Evolutionary conservation across 2,329 filamentous ascomycete species (phyloP), one percentile per base, ranked within the genome.

Genomic region (Exophiala aquamarina): DNA sequence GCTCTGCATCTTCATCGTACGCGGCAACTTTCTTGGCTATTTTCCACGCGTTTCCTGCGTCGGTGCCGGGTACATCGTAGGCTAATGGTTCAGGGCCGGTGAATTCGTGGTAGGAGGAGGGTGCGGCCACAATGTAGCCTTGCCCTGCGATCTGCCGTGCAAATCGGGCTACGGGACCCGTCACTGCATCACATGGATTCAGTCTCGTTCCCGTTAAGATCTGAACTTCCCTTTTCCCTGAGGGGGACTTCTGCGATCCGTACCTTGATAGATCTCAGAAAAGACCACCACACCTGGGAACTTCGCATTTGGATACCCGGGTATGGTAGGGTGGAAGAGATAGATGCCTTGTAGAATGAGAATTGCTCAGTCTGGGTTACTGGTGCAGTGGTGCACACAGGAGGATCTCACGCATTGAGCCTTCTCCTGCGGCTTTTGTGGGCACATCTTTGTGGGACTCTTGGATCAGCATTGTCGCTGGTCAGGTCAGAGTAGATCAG

Each of bases 251-350:
- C n/a, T n/a, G n/a, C n/a, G n/a, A n/a, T n/a, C 50, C 63, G 47
- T 68, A 90, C 89, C 90, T 83, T 96, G 91, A 64, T 96, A 96
- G 61, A 96, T 96, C 71, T 96, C 91, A 59, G 86, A 91, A 66
- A 95, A 96, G 47, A 96, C 76, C 11, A 88, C 86, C 4, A 96
- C 87, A 15, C 87, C 90, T 0, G 90, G 90, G 62, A 95, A 95
- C 62, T 82, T 90, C 68, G 91, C 91, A 57, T 93, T 84, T 20
- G 91, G 89, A 64, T 95, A 95, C 50, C 86, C 85, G 1, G 89
- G 81, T 57, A 96, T 85, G 11, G 81, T 82, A 6, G 91, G 91
- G 64, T 95, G 89, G 70, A 91, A 95, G 64, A 94, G 65, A 69
- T 91, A 95, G 63, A 95, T 86, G 58, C 90, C 89, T 95, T 58